A percentile compares a stretch with the other conserved stretches of the same genome.
These are phyloP conservation scores for Fusarium graminum DNA, from an alignment of 2,329 filamentous ascomycete species.

Conservation along the genomic window DNA sequence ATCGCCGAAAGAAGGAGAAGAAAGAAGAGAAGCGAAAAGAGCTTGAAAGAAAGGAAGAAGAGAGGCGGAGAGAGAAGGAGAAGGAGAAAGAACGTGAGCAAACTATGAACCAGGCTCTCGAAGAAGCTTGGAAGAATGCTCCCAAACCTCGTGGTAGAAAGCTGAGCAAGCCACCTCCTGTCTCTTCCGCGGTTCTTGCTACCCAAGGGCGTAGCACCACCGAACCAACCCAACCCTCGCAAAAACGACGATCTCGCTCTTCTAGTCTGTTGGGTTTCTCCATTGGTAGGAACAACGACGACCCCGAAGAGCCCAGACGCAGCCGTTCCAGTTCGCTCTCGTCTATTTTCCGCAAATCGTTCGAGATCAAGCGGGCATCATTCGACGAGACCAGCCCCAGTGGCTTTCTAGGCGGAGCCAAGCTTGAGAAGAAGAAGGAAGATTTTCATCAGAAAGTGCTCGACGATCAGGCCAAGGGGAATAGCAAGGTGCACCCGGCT, in stretches of 20 bases:
- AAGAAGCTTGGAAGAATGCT: conserved; percentile 44
- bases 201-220: conserved; percentile 40
- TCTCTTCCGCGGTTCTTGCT: conserved; percentile 25
- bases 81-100: conserved; percentile 39
- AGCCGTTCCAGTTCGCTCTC: conserved; percentile 56
- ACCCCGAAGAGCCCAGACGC: conserved; percentile 44
- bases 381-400: conserved; percentile 51
- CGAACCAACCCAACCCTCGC: conserved; percentile 25
- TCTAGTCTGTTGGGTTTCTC: conserved; percentile 48
- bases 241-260: conserved; percentile 47
- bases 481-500: conserved; percentile 53
- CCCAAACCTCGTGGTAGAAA: conserved; percentile 48
- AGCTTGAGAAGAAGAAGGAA: conserved; percentile 57
- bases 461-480: conserved; percentile 46
- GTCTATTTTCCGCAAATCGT: conserved; percentile 53
- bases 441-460: conserved; percentile 50
- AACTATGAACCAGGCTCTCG: conserved; percentile 39
- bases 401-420: conserved; percentile 59
- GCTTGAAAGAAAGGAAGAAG: conserved; percentile 53
- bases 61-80: conserved; percentile 45
- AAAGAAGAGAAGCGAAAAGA: conserved; percentile 62
- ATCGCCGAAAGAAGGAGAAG: conserved; percentile 66
- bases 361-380: conserved; percentile 53
- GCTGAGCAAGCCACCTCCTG: conserved; percentile 53
- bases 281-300: conserved; percentile 41